Evolutionary conservation across 2,329 filamentous ascomycete genomes (phyloP).

Genomic region (Blastomyces silverae): DNA sequence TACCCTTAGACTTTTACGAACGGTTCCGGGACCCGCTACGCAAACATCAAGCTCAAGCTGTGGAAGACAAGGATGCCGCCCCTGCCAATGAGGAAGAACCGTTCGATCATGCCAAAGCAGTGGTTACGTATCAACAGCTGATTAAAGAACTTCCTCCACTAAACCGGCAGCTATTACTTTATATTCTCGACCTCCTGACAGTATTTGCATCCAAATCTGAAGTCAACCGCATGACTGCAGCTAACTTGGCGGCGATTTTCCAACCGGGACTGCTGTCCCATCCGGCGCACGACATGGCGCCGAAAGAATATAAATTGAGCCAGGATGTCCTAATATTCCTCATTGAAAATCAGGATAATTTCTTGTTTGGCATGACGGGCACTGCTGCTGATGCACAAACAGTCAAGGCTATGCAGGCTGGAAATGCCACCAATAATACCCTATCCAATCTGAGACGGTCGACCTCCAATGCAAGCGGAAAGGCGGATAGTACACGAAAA

Average conservation of each 20-base stretch:
- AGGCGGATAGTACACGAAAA: slow-evolving; percentile 76
- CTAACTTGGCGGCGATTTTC: slow-evolving; percentile 93
- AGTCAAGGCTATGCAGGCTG: slow-evolving; percentile 62
- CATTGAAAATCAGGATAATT: slow-evolving; percentile 97
- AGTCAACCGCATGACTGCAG: slow-evolving; percentile 92
- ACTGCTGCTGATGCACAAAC: slow-evolving; percentile 90
- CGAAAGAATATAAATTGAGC: slow-evolving; percentile 86
- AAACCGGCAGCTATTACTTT: slow-evolving; percentile 87
- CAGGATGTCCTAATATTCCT: slow-evolving; percentile 96
- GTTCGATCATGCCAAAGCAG: slow-evolving; percentile 68
- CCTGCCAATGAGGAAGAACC: slow-evolving; percentile 62
- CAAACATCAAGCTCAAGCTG: slow-evolving; percentile 60
- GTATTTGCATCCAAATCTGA: slow-evolving; percentile 97
- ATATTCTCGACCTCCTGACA: slow-evolving; percentile 89
- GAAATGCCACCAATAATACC: slow-evolving; percentile 42
- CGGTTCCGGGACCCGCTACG: slow-evolving; percentile 79
- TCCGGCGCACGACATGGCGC: slow-evolving; percentile 89
- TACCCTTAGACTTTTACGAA: slow-evolving; percentile 88
- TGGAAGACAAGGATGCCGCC: slow-evolving; percentile 58
- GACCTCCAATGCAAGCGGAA: slow-evolving; percentile 79
- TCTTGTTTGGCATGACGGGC: slow-evolving; percentile 96
- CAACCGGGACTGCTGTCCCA: slow-evolving; percentile 95
- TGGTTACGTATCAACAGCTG: slow-evolving; percentile 74
- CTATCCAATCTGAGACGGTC: slow-evolving; percentile 59
- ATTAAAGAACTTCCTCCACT: slow-evolving; percentile 90